phyloP scores from a whole-genome alignment of 805 yeast species.

The Ascoidea tarda region DNA sequence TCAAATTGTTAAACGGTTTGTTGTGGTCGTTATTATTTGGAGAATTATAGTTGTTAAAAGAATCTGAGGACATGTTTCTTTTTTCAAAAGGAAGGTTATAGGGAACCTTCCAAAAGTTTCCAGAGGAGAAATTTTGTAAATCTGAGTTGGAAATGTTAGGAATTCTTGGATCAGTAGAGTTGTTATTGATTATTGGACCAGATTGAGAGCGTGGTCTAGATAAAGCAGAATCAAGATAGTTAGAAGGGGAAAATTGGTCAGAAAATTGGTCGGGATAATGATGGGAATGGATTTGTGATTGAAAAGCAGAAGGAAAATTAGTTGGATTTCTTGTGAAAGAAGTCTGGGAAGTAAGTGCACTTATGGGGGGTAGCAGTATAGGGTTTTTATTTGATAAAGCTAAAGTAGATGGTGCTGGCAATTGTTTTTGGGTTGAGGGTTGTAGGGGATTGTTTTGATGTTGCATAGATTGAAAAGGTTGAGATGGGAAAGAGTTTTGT shows the following conservation, averaged over 20 bases:
- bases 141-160: neutral
- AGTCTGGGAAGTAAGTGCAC: constrained; percentile 8
- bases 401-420: neutral
- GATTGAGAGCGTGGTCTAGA: neutral
- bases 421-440: no score
- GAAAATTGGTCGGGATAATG: constrained; percentile 33
- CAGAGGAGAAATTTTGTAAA: neutral
- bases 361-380: neutral
- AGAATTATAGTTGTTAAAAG: neutral
- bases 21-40: neutral
- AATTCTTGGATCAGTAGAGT: neutral
- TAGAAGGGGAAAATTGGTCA: constrained; percentile 27
- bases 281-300: constrained; percentile 9
- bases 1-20: no score
- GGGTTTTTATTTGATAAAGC: neutral
- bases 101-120: neutral
- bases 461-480: neutral
- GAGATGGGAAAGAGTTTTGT: neutral
- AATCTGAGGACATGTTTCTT: neutral
- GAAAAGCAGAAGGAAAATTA: constrained; percentile 19
- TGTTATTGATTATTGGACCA: neutral
- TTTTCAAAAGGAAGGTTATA: neutral
- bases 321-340: constrained; percentile 17
- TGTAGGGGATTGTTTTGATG: no score
- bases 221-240: constrained; percentile 5